These are phyloP conservation scores for Hydnum rufescens DNA, from an alignment of 768 basidiomycete species.

Conservation along the genomic window DNA sequence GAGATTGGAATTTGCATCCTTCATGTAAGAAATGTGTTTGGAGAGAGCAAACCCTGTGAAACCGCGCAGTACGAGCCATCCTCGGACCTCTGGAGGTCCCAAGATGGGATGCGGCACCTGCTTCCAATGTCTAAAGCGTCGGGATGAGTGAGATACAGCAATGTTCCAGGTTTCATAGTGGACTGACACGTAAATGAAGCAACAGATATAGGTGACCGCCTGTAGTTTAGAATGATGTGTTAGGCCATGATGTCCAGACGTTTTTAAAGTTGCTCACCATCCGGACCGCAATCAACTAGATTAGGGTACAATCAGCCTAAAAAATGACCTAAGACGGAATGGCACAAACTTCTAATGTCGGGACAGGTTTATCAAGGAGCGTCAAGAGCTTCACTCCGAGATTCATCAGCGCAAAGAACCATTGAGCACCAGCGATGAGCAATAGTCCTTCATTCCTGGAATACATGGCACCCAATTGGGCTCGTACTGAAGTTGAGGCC, in stretches of 20 bases:
- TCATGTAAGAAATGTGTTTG: not conserved
- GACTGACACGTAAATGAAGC: conserved; percentile 29
- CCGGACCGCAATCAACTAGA: too few species aligned
- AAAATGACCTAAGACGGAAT: too few species aligned
- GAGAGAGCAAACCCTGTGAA: conserved; percentile 32
- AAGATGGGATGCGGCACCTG: conserved; percentile 37
- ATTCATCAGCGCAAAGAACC: conserved; percentile 38
- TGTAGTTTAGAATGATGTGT: too few species aligned
- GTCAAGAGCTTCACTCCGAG: conserved; percentile 44
- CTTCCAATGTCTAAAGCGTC: conserved; percentile 18
- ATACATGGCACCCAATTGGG: too few species aligned
- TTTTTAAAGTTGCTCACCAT: too few species aligned
- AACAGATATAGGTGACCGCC: conserved; percentile 34
- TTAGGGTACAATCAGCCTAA: too few species aligned
- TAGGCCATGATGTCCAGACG: too few species aligned
- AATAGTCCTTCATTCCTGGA: conserved; percentile 34
- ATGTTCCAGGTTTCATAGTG: not conserved
- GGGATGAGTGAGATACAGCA: not conserved
- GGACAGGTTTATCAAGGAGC: conserved; percentile 35
- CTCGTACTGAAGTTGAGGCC: too few species aligned
- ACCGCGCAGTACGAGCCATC: conserved; percentile 36
- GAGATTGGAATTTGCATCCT: not conserved
- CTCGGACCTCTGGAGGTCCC: conserved; percentile 49
- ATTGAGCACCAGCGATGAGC: conserved; percentile 34
- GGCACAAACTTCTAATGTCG: conserved; percentile 38